Conservation (phyloP, 169 alveolate species). For the Neospora caninum region DNA sequence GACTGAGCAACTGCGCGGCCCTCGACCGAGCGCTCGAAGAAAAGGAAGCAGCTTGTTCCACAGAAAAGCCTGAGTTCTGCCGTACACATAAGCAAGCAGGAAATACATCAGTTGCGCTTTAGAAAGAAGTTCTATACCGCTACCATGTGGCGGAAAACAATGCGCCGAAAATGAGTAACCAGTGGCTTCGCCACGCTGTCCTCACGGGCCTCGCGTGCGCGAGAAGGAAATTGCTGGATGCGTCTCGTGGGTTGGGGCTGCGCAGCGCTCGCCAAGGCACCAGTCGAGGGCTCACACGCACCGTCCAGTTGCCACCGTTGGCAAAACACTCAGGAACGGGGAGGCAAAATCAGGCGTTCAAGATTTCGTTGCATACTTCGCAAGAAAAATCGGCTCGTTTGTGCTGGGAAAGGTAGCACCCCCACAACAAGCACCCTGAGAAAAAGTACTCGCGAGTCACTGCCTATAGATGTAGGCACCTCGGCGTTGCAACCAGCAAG, state of each 20-base stretch:
- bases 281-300: neutral
- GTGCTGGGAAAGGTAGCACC: neutral
- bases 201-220: neutral
- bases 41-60: neutral
- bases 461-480: neutral
- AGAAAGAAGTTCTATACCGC: neutral
- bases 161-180: neutral
- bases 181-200: neutral
- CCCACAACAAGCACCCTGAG: neutral
- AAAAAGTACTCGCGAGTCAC: neutral
- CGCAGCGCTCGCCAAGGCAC: constrained; percentile 9
- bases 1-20: neutral
- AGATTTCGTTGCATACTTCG: neutral
- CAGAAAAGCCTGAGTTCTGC: neutral
- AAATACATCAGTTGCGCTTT: neutral
- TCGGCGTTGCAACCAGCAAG: no score
- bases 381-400: neutral
- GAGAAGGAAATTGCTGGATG: neutral
- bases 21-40: neutral
- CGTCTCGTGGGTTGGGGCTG: neutral
- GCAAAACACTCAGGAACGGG: neutral
- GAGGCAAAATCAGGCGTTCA: neutral
- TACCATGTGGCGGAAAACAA: neutral
- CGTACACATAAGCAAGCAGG: neutral
- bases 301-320: neutral